These are phyloP conservation scores for Pseudopediastrum boryanum DNA, from an alignment of 139 green algal genomes.

Conservation along the genomic window DNA sequence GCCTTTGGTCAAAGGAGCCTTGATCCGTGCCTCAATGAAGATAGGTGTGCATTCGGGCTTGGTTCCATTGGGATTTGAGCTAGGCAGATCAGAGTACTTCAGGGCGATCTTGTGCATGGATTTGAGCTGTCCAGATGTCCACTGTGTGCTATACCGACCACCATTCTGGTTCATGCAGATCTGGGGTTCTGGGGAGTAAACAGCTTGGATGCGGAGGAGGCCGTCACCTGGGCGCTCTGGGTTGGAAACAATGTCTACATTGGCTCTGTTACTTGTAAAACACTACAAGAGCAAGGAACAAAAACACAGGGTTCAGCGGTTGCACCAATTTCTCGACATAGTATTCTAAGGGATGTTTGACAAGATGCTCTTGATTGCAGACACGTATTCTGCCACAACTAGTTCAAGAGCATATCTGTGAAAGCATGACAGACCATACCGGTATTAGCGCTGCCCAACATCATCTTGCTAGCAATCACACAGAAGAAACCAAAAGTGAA, in stretches of 20 bases:
- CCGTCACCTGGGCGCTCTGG: not conserved
- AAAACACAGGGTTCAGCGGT: not conserved
- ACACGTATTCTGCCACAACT: no score
- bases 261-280: slow-evolving; percentile 1
- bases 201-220: not conserved
- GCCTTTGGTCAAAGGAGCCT: not conserved
- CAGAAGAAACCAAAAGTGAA: no score
- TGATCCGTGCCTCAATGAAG: slow-evolving; percentile 10
- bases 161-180: not conserved
- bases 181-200: not conserved
- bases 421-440: no score
- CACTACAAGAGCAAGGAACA: not conserved
- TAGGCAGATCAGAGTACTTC: not conserved
- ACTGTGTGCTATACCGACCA: not conserved
- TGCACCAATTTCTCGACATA: no score
- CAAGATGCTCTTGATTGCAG: no score
- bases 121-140: slow-evolving; percentile 2
- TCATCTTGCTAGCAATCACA: no score
- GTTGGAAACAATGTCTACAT: not conserved
- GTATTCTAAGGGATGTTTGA: no score
- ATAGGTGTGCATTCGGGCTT: slow-evolving; percentile 10
- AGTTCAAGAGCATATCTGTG: no score
- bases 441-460: no score
- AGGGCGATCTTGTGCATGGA: slow-evolving; percentile 9
- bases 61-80: not conserved